Base-by-base conservation (phyloP, 1,284 basidiomycete genomes). In the Naganishia liquefaciens region DNA sequence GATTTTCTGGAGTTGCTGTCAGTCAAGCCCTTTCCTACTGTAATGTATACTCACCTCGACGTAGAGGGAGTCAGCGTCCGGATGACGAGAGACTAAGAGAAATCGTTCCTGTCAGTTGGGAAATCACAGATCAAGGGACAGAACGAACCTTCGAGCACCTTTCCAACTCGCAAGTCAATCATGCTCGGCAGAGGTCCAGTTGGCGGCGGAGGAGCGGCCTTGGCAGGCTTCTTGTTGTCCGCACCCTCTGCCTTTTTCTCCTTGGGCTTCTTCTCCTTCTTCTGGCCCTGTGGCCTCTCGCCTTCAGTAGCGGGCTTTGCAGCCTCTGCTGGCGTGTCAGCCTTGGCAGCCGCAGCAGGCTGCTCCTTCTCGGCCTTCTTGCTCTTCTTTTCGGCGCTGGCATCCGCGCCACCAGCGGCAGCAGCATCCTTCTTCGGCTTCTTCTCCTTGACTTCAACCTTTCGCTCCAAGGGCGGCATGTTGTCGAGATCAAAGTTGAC, bases 101-200 rank as follows among this genome's bases (percentile, higher is more conserved):
- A 23, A 0, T 5, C 10, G 10, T 44, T 4, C 33, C 2, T 10
- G 28, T 28, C 15, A 55, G 33, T 5, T 19, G 50, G 11, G 0
- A 28, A n/a, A 30, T 28, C 19, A 68, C 69, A 30, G 37, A 25
- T 53, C 42, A 42, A 39, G 40, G 47, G 23, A 28, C 6, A 54
- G 10, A 42, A 50, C 86, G 75, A 70, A 93, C 92, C 86, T 75
- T 95, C 90, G 37, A 96, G 80, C 66, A 97, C 94, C 70, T 87
- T 88, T 7, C 92, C 91, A 15, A 97, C 91, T 54, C 93, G 85
- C 70, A 97, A 82, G 75, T 97, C 93, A 72, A 97, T 90, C 92
- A 96, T 95, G 52, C 90, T 91, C 10, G 93, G 93, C 28, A 87
- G 80, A 47, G 92, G 91, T 70, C 88, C 88, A 13, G 88, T 85